These are phyloP conservation scores for Cymbopogon flexuosus DNA, from an alignment of 202 grass and related monocot genomes.

Conservation along the genomic window DNA sequence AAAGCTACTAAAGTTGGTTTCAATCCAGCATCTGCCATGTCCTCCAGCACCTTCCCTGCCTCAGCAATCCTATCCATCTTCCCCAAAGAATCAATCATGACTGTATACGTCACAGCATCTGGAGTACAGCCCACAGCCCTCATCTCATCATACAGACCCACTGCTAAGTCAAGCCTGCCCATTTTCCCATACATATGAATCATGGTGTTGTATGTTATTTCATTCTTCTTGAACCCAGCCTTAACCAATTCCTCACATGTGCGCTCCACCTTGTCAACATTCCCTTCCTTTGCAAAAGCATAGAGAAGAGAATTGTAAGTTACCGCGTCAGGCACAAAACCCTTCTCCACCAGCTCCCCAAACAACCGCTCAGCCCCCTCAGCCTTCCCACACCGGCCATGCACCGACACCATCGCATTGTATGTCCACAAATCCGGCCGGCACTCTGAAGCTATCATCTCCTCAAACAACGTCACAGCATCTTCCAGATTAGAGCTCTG, in stretches of 20 bases:
- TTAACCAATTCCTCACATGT: constrained; percentile 67
- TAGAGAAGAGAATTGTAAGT: constrained; percentile 84
- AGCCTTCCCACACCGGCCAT: constrained; percentile 58
- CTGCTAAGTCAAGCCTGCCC: constrained; percentile 60
- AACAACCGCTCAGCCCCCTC: constrained; percentile 56
- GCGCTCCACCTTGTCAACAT: constrained; percentile 56
- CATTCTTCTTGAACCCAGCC: constrained; percentile 80
- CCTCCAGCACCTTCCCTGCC: constrained; percentile 63
- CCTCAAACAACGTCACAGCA: constrained; percentile 51
- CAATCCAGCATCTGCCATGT: constrained; percentile 69
- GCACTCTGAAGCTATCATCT: constrained; percentile 66
- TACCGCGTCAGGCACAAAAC: constrained; percentile 71
- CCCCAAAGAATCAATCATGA: constrained; percentile 84
- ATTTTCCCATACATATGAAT: constrained; percentile 92
- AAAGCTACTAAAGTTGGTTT: constrained; percentile 72
- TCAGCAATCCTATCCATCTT: constrained; percentile 76
- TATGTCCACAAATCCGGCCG: constrained; percentile 88
- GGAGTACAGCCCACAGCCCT: constrained; percentile 59
- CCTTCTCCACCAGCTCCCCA: constrained; percentile 56
- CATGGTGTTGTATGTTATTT: constrained; percentile 90
- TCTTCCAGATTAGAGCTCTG: constrained; percentile 68
- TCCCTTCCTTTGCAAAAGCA: constrained; percentile 65
- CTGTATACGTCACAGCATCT: constrained; percentile 80
- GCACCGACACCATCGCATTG: constrained; percentile 75
- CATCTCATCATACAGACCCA: constrained; percentile 83